Base-by-base conservation (phyloP, 2,329 filamentous ascomycete genomes). In the Epichloe hybrida region DNA sequence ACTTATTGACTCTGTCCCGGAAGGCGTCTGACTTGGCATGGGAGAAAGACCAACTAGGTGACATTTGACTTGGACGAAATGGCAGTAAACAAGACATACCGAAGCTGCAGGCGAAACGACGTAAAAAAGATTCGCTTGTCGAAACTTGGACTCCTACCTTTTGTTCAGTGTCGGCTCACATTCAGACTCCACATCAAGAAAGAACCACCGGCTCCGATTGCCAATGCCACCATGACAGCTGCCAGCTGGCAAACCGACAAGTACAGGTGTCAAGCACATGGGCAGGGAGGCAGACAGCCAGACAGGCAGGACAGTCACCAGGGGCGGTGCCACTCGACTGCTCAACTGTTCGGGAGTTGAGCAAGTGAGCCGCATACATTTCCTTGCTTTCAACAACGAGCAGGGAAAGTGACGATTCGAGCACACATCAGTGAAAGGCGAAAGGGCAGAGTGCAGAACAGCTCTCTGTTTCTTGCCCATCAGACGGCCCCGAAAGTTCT, bases 101-200 rank as follows among this genome's bases (percentile, higher is more conserved):
- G 44, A 46, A 20, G 3, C 38, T 36, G 47, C 36, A 41, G 41
- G n/a, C 4, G 3, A 17, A 40, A 13, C 49, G 23, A 52, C 21
- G 4, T 39, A 13, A 4, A 8, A 11, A 37, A 35, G 20, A 35
- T 23, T 36, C 35, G 35, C 41, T 41, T 52, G 17, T 48, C 7
- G 7, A 36, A 48, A 48, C n/a, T 38, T 39, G 36, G 34, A 20
- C 42, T 37, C 37, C 38, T 52, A 45, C 50, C 50, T 51, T 52
- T 52, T 47, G 34, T 52, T 52, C 50, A 52, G 47, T 31, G 35
- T 43, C 50, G 37, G 27, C 41, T 52, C 47, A 52, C 35, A 52
- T 49, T 37, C 4, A n/a, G 35, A 49, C 46, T 46, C 50, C 40
- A 35, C 42, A 45, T 23, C 17, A 17, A 47, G 49, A 46, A 50